phyloP scores from a whole-genome alignment of 73 alveolate genomes.

The Tetrahymena thermophila region DNA sequence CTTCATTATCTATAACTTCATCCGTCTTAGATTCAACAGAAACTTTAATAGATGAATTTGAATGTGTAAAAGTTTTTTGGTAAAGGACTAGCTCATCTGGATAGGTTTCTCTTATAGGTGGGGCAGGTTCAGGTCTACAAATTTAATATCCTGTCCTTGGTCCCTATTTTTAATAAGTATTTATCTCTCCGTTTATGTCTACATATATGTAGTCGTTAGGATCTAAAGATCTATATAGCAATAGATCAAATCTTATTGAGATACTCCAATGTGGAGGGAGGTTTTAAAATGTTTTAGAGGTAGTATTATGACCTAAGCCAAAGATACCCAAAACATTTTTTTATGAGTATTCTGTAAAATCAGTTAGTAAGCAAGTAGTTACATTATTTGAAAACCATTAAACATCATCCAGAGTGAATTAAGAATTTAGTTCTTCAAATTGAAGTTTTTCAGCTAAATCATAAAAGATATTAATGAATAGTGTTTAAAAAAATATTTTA shows the following conservation, averaged over 20 bases:
- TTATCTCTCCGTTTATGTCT: neutral
- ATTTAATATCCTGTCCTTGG: too few species aligned
- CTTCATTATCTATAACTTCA: neutral
- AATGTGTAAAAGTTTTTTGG: neutral
- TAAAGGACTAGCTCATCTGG: neutral
- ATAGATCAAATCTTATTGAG: neutral
- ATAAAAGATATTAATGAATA: too few species aligned
- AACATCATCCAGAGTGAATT: too few species aligned
- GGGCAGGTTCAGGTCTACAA: too few species aligned
- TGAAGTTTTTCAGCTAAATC: too few species aligned
- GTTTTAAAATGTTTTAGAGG: neutral
- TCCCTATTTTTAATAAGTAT: neutral
- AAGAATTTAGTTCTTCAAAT: too few species aligned
- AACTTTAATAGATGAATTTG: neutral
- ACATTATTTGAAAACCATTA: too few species aligned
- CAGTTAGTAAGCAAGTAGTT: too few species aligned
- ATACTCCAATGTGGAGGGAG: neutral
- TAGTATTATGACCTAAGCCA: neutral
- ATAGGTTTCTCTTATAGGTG: too few species aligned
- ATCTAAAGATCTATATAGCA: neutral
- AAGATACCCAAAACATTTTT: neutral
- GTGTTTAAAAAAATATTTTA: too few species aligned
- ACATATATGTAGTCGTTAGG: neutral
- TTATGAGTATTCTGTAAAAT: neutral
- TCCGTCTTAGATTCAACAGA: neutral